phyloP scores from a whole-genome alignment of 2,329 filamentous ascomycete genomes.

The Aureobasidium sp. region DNA sequence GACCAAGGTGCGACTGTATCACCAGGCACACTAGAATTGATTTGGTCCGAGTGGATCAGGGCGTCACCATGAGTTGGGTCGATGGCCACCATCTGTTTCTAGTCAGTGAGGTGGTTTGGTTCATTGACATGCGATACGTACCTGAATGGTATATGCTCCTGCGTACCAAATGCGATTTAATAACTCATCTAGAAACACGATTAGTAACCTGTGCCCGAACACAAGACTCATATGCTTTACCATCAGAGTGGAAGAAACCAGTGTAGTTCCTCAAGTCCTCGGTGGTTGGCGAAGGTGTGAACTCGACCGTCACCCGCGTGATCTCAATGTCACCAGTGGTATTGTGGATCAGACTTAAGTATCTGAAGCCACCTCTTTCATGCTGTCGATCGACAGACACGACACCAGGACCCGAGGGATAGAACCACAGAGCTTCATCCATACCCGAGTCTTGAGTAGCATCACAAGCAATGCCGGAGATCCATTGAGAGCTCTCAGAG shows the following conservation, averaged over 20 bases:
- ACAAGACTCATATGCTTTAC: not conserved
- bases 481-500: constrained; percentile 41
- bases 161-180: constrained; percentile 41
- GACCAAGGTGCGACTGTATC: constrained; percentile 26
- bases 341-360: constrained; percentile 40
- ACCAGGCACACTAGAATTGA: constrained; percentile 27
- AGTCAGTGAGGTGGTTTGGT: not conserved
- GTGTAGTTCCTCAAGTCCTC: constrained; percentile 33
- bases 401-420: constrained; percentile 30
- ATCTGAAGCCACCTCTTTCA: constrained; percentile 40
- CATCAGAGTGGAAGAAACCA: constrained; percentile 38
- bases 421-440: constrained; percentile 45
- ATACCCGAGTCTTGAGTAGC: constrained; percentile 40
- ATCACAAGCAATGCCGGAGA: constrained; percentile 40
- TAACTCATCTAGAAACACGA: constrained; percentile 27
- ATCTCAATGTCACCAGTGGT: constrained; percentile 36
- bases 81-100: constrained; percentile 29
- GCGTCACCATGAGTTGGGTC: constrained; percentile 30
- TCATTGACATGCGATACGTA: not conserved
- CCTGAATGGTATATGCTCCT: constrained; percentile 27
- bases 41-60: constrained; percentile 27
- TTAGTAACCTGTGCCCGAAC: not conserved
- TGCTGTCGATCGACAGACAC: constrained; percentile 38
- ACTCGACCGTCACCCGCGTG: constrained; percentile 33
- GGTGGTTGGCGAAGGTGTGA: constrained; percentile 38